Evolutionary conservation across 2,329 filamentous ascomycete genomes (phyloP).

Genomic region (Penicillium hesseltinei): DNA sequence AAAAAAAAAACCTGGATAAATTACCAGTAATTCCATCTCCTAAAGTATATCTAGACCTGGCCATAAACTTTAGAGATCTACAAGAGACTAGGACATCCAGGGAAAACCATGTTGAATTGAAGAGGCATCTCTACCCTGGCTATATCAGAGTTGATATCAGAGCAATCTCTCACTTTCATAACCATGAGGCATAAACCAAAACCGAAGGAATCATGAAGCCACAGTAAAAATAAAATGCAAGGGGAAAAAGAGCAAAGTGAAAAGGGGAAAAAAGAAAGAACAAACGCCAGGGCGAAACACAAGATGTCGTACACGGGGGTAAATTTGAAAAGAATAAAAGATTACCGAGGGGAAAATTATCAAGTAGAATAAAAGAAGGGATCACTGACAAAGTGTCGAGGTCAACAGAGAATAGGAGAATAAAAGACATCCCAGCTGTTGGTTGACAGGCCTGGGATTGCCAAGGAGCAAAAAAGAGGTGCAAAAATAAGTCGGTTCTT

Average conservation of each 20-base stretch:
- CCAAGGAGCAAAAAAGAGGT: background rate
- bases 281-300: constrained; percentile 1
- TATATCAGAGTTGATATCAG: constrained; percentile 4
- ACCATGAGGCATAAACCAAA: constrained; percentile 10
- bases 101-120: constrained; percentile 15
- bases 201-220: background rate
- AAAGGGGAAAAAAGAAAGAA: background rate
- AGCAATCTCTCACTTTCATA: constrained; percentile 11
- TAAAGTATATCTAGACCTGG: background rate
- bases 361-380: background rate
- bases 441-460: background rate
- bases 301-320: constrained; percentile 2
- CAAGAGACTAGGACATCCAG: background rate
- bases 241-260: background rate
- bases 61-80: background rate
- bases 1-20: background rate
- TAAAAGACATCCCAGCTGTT: background rate
- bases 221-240: background rate
- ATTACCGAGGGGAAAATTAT: background rate
- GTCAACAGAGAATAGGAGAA: background rate
- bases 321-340: constrained; percentile 5
- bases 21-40: too few species aligned
- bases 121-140: constrained; percentile 7
- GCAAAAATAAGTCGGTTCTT: background rate
- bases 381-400: background rate